Conservation (phyloP, 2,329 filamentous ascomycete species). For the Lasiodiplodia citricola region DNA sequence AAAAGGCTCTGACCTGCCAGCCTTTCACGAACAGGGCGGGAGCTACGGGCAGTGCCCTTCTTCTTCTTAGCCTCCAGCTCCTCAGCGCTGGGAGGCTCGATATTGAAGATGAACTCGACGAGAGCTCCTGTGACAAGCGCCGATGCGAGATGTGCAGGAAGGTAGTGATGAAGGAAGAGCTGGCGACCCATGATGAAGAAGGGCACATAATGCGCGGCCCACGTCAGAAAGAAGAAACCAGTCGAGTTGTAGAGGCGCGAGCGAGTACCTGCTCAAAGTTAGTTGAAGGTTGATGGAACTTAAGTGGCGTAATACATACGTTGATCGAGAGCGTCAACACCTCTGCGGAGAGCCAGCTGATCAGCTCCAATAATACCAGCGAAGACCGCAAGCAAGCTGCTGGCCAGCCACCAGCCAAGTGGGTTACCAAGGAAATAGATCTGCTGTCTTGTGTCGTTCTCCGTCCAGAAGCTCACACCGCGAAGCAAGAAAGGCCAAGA, state of each 20-base stretch:
- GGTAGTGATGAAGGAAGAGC: constrained; percentile 96
- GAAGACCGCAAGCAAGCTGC: constrained; percentile 90
- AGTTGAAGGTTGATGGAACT: constrained; percentile 27
- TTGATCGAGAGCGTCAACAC: constrained; percentile 88
- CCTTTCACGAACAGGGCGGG: constrained; percentile 78
- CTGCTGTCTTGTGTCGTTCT: constrained; percentile 91
- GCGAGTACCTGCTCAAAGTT: constrained; percentile 69
- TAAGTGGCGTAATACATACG: constrained; percentile 66
- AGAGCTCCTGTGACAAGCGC: constrained; percentile 88
- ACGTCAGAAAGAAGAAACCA: constrained; percentile 98
- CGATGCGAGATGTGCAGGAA: constrained; percentile 91
- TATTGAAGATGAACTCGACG: constrained; percentile 94
- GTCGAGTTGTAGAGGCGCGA: constrained; percentile 97
- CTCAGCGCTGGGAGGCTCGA: constrained; percentile 66
- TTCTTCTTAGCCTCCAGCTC: constrained; percentile 43
- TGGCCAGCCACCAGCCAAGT: constrained; percentile 95
- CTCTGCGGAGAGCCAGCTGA: constrained; percentile 89
- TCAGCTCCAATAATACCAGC: constrained; percentile 90
- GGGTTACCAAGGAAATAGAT: constrained; percentile 99
- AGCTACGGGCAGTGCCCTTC: constrained; percentile 30
- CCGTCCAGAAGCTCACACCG: constrained; percentile 99
- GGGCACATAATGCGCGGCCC: constrained; percentile 95
- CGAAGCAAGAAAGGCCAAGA: constrained; percentile 98
- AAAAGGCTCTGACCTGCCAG: constrained; percentile 79
- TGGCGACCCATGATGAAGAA: constrained; percentile 99